Base-by-base conservation (phyloP, 805 yeast species). In the Nakazawaea ambrosiae region DNA sequence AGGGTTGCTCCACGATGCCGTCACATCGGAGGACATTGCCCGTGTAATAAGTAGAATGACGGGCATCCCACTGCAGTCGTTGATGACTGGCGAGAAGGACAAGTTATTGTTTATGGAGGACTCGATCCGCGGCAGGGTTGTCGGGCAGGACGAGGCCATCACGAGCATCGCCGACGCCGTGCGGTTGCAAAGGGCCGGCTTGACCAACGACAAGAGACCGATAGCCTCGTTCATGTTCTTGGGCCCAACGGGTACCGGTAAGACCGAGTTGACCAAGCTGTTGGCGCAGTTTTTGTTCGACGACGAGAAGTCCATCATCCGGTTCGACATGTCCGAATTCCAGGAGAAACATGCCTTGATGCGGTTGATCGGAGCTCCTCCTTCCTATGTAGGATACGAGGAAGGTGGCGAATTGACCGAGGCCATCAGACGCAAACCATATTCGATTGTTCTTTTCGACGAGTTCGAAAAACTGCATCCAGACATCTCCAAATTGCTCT, bases 221-320 rank as follows among this genome's bases (percentile, higher is more conserved):
- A 89, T 90, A 50, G 97, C 97, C 1, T 83, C 95, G 39, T 92
- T 92, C 60, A 81, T 90, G 82, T 92, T 92, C 60, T 67, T 92
- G 47, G 98, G 98, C 17, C 97, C 98, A 37, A 92, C 98, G 0
- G 98, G 98, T 63, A 90, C 97, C 0, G 98, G 98, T 63, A 90
- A 90, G 60, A 92, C 98, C 1, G 97, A 92, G 58, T 70, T 92
- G 36, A 89, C 97, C 6, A 90, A 92, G 58, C 80, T 94, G 0
- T 70, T 90, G 40, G 96, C 97, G 2, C 88, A 87, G 49, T 92
- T 92, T 50, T 61, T 90, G 49, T 92, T 92, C 61, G 92, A 88
- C 53, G 90, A 90, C 57, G 87, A 85, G 51, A 70, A 77, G 31
- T 76, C 96, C 8, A 88, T 90, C 25, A 77, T 89, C 18, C 70